These are phyloP conservation scores for Yarrowia sp. DNA, from an alignment of 805 yeast genomes.

Conservation along the genomic window DNA sequence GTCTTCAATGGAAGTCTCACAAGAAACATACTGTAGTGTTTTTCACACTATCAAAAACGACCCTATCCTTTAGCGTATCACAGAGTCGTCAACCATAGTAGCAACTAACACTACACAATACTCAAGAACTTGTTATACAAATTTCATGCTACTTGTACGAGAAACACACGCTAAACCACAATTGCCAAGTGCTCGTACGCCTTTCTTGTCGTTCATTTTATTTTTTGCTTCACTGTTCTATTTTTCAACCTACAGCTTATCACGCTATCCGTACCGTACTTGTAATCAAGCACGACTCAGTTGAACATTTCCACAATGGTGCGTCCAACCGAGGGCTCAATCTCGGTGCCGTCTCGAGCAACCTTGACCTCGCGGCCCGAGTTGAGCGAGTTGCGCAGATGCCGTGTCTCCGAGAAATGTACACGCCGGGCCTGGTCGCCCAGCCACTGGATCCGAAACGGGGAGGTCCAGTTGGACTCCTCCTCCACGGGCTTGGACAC, in stretches of 20 bases:
- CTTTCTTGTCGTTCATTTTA: not conserved
- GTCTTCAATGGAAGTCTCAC: too few species aligned
- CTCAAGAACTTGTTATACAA: too few species aligned
- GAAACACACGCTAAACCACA: too few species aligned
- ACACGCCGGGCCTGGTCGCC: slow-evolving; percentile 45
- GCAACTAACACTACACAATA: too few species aligned
- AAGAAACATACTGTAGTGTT: too few species aligned
- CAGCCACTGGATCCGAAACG: slow-evolving; percentile 52
- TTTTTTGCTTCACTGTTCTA: not conserved
- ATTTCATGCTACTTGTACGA: too few species aligned
- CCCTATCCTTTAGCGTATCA: too few species aligned
- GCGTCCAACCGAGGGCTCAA: slow-evolving; percentile 51
- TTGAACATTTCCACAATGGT: slow-evolving; percentile 48
- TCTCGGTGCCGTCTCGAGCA: slow-evolving; percentile 55
- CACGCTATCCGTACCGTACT: too few species aligned
- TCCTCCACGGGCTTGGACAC: slow-evolving; percentile 41
- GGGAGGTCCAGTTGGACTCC: slow-evolving; percentile 49
- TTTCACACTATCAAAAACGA: too few species aligned
- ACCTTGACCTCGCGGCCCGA: slow-evolving; percentile 53
- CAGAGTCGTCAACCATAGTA: too few species aligned
- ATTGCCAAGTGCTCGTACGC: too few species aligned
- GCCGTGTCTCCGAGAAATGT: slow-evolving; percentile 49
- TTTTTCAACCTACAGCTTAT: too few species aligned
- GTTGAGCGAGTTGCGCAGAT: slow-evolving; percentile 51
- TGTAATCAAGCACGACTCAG: not conserved